Evolutionary conservation across 78 protist species (phyloP).

Genomic region (Protostelium mycophagum): DNA sequence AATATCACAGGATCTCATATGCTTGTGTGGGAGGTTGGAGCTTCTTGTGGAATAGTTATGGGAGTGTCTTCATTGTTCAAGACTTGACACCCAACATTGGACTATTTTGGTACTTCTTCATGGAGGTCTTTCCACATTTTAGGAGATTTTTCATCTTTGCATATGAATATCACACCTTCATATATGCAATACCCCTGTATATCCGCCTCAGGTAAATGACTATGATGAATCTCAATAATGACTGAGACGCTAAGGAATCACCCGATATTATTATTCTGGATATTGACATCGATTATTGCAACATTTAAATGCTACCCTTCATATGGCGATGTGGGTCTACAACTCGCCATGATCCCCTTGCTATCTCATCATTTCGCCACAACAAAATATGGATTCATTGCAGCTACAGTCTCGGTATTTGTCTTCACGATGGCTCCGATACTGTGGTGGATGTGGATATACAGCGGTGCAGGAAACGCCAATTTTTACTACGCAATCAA

Average conservation of each 20-base stretch:
- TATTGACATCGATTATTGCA: slow-evolving; percentile 39
- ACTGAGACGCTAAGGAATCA: slow-evolving; percentile 4
- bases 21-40: slow-evolving; percentile 32
- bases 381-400: slow-evolving; percentile 12
- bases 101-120: slow-evolving; percentile 63
- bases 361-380: slow-evolving; percentile 23
- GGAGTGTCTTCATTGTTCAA: slow-evolving; percentile 38
- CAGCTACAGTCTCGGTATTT: slow-evolving; percentile 33
- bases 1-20: slow-evolving; percentile 15
- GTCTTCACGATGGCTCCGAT: slow-evolving; percentile 47
- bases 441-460: slow-evolving; percentile 68
- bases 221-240: neutral
- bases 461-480: slow-evolving; percentile 62
- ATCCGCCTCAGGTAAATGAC: slow-evolving; percentile 13
- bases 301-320: slow-evolving; percentile 67
- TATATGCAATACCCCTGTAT: slow-evolving; percentile 50
- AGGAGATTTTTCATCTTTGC: slow-evolving; percentile 52
- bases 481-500: slow-evolving; percentile 63
- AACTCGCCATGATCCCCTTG: slow-evolving; percentile 41
- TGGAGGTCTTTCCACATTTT: slow-evolving; percentile 57
- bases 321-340: slow-evolving; percentile 49
- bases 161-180: slow-evolving; percentile 48
- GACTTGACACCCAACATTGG: slow-evolving; percentile 67
- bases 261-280: slow-evolving; percentile 52
- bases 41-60: slow-evolving; percentile 39